These are phyloP conservation scores for Gilbertella persicaria DNA, from an alignment of 371 early-diverging fungal genomes.

Conservation along the genomic window DNA sequence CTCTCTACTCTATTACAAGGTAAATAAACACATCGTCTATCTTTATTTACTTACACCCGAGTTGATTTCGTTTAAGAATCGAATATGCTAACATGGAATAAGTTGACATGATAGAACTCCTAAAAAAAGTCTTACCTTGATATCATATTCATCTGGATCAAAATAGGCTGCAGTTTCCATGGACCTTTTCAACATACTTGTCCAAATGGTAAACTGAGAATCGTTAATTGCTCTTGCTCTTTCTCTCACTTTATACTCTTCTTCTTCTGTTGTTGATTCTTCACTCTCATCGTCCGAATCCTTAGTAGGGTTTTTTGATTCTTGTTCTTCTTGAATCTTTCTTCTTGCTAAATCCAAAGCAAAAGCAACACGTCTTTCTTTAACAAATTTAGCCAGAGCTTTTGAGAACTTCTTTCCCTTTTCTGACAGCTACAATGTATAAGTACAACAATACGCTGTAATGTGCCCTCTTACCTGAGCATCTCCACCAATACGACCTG, in stretches of 20 bases:
- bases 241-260: conserved; percentile 20
- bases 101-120: too few relatives aligned
- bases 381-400: conserved; percentile 70
- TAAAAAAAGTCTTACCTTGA: conserved; percentile 52
- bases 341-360: conserved; percentile 36
- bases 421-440: conserved; percentile 46
- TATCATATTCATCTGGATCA: conserved; percentile 71
- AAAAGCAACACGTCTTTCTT: conserved; percentile 43
- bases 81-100: conserved; percentile 44
- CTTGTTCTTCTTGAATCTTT: conserved; percentile 34
- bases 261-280: conserved; percentile 3
- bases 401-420: conserved; percentile 63
- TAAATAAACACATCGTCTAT: not conserved
- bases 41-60: conserved; percentile 62
- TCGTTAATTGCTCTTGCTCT: conserved; percentile 36
- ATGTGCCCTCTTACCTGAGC: conserved; percentile 56
- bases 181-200: conserved; percentile 73
- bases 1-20: conserved; percentile 35
- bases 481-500: conserved; percentile 75
- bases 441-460: not conserved
- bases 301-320: conserved; percentile 29
- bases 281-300: conserved; percentile 31
- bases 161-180: conserved; percentile 72
- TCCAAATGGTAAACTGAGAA: conserved; percentile 69
- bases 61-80: conserved; percentile 82